Percentiles rank a stretch among this genome's conserved stretches.
These are phyloP conservation scores for Rosa rugosa DNA, from an alignment of 306 rosid species.

Conservation along the genomic window DNA sequence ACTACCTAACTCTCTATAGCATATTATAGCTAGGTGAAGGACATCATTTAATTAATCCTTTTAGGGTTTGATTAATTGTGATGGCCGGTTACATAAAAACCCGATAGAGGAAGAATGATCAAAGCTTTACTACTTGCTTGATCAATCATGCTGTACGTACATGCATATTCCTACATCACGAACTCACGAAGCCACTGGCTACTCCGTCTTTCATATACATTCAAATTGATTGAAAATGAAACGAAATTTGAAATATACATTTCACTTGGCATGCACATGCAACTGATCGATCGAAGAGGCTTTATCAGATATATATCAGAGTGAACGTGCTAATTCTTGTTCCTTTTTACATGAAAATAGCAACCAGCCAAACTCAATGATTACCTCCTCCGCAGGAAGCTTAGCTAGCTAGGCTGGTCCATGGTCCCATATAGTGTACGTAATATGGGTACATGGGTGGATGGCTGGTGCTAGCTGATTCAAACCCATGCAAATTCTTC, in stretches of 20 bases:
- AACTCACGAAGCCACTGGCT: not conserved
- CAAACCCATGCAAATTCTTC: constrained; percentile 4
- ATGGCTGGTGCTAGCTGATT: not conserved
- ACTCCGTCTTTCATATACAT: not conserved
- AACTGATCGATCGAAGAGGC: not conserved
- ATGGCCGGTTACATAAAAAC: too few relatives aligned
- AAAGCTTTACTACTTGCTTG: not conserved
- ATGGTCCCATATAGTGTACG: constrained; percentile 9
- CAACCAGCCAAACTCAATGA: not conserved
- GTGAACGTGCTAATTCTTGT: not conserved
- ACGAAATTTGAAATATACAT: not conserved
- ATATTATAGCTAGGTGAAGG: too few relatives aligned
- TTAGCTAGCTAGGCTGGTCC: not conserved
- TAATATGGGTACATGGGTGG: not conserved
- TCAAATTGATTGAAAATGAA: not conserved
- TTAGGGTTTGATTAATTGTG: too few relatives aligned
- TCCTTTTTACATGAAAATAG: not conserved
- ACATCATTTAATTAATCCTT: not conserved
- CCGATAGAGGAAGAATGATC: not conserved
- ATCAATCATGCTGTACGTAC: not conserved
- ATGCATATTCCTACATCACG: not conserved
- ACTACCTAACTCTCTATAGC: too few relatives aligned
- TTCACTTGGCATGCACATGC: not conserved
- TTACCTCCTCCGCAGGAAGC: not conserved
- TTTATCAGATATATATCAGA: not conserved